Base-by-base conservation (phyloP, 2,329 filamentous ascomycete genomes). In the Sclerotinia glacialis region DNA sequence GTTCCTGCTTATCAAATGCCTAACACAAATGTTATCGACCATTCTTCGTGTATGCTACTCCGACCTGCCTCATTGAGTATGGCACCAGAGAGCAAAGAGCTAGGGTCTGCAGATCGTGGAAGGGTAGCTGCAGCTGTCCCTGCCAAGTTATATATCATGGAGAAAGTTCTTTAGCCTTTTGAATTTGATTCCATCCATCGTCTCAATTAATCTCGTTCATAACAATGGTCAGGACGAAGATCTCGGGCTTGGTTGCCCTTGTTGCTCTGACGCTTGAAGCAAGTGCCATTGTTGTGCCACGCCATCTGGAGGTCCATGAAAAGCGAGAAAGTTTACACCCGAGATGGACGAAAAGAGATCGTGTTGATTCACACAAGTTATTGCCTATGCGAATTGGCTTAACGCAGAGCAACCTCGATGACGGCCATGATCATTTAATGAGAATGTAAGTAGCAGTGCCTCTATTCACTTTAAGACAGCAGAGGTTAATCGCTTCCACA, bases 311-410 rank as follows among this genome's bases (percentile, higher is more conserved):
- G 31, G 65, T 73, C 16, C 72, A 74, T 46, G 72, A 74, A 65
- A 73, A 70, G 53, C 62, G 72, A 54, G 44, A 69, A 12, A 64
- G 16, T 21, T 52, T 70, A 50, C 68, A 67, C 42, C 67, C 67
- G n/a, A 69, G 68, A 67, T 74, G 71, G 72, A 67, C 63, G n/a
- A 74, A 72, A 52, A 67, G 66, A 65, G 71, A 69, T 40, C 66
- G 69, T 18, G 68, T 72, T 7, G 64, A 71, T 34, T 64, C 71
- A 34, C 66, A 71, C 26, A 69, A 68, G 31, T 37, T 72, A 5
- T 60, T 74, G 26, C 72, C 69, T n/a, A 71, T 74, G 69, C 60
- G 72, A 26, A 70, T 74, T 71, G 72, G 72, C 4, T 56, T 74
- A 28, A 63, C 69, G 12, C 72, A 74, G 31, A 64, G 56, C 9